Evolutionary conservation across 805 yeast genomes (phyloP), one percentile per base, ranked within the genome.

Genomic region (Candida odintsovae): DNA sequence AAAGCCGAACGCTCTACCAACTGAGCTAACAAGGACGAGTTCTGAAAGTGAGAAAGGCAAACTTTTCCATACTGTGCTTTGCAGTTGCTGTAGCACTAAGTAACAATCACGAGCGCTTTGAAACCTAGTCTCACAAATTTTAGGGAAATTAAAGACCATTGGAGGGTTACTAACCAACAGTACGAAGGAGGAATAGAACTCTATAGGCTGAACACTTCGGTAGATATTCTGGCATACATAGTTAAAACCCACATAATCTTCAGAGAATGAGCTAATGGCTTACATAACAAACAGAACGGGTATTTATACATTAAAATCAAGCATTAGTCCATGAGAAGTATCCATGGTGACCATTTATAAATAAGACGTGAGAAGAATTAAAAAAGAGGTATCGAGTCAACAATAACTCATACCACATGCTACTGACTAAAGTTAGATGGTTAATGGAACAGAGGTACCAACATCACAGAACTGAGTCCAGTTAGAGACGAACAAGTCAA

Each of bases 1-100:
- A 76, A 76, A 76, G 82, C 79, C 80, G 80, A 76, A 75, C 80
- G 80, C 80, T 76, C 80, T 76, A 76, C 80, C 82, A 76, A 76
- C 80, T 76, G 82, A 76, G 80, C 82, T 77, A 77, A 68, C 72
- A 67, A 67, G 72, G 72, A 68, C 62, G 70, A 68, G 72, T 67
- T 67, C 68, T 61, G 49, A 41, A 6, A 8, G 18, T 13, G 18
- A 6, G 11, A 35, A 35, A 35, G 19, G 18, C 11, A 7, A 15
- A 7, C 15, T 35, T 35, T 35, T 18, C 19, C 38, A 18, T 4
- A 35, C 18, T 8, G 13, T 8, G 13, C 18, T 12, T 25, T 10
- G n/a, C n/a, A n/a, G n/a, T n/a, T n/a, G n/a, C n/a, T n/a, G n/a
- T n/a, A n/a, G n/a, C n/a, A n/a, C n/a, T n/a, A n/a, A n/a, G n/a